Conservation (phyloP, 108 stramenopile species). For the Fistulifera pelliculosa region DNA sequence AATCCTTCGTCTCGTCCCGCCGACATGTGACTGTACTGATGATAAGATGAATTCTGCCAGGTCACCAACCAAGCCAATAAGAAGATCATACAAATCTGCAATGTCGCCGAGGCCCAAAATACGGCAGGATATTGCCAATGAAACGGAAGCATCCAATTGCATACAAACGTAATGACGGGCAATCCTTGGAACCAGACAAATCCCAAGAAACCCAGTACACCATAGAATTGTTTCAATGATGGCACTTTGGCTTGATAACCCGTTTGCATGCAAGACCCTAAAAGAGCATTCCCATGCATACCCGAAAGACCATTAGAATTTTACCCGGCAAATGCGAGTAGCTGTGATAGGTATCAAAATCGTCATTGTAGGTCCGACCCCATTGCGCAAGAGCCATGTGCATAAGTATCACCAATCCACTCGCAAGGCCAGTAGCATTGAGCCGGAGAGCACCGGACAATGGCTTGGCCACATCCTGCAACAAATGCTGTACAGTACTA, state of each 20-base stretch:
- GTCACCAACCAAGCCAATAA: conserved; percentile 68
- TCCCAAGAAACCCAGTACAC: conserved; percentile 57
- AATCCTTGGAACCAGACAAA: conserved; percentile 60
- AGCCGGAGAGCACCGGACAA: conserved; percentile 35
- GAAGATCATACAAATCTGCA: conserved; percentile 49
- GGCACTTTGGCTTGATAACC: conserved; percentile 40
- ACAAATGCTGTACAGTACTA: conserved; percentile 1
- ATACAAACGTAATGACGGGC: conserved; percentile 56
- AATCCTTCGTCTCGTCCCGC: conserved; percentile 16
- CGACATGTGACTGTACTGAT: conserved; percentile 43
- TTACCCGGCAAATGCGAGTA: conserved; percentile 75
- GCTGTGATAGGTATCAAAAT: conserved; percentile 82
- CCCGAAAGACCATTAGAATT: conserved; percentile 61
- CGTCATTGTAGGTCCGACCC: conserved; percentile 77
- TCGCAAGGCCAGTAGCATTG: conserved; percentile 31
- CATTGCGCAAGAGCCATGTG: conserved; percentile 71
- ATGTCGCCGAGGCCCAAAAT: conserved; percentile 40
- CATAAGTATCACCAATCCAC: conserved; percentile 31
- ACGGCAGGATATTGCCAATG: conserved; percentile 63
- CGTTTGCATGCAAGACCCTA: conserved; percentile 49
- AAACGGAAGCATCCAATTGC: conserved; percentile 42
- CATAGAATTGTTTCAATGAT: conserved; percentile 51
- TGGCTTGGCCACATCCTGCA: conserved; percentile 56
- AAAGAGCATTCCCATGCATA: conserved; percentile 45
- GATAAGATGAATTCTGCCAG: conserved; percentile 57